Evolutionary conservation across 73 alveolate species (phyloP).

Genomic region (Paramecium octaurelia): DNA sequence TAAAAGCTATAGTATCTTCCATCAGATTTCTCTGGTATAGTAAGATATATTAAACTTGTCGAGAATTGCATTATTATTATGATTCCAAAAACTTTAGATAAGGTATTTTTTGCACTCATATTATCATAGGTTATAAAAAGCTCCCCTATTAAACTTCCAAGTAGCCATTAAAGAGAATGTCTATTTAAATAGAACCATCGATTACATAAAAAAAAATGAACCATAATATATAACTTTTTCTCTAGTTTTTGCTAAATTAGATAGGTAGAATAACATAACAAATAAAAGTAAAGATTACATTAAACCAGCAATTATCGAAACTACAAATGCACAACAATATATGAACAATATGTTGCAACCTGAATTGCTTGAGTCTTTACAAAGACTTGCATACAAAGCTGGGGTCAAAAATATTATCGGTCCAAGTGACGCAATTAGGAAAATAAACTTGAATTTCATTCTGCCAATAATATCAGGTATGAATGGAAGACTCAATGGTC

Average conservation of each 20-base stretch:
- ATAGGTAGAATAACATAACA: neutral
- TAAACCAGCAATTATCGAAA: neutral
- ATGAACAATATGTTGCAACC: neutral
- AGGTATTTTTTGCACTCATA: neutral
- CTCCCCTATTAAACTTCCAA: neutral
- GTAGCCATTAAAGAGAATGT: neutral
- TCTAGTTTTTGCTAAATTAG: neutral
- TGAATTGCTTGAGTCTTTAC: neutral
- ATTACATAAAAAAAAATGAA: slow-evolving; percentile 10
- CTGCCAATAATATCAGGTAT: slow-evolving; percentile 1
- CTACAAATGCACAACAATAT: neutral
- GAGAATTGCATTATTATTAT: neutral
- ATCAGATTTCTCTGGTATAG: neutral
- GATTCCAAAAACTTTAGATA: neutral
- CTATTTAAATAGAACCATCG: neutral
- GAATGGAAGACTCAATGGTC: neutral
- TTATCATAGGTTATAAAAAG: neutral
- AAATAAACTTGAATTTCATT: slow-evolving; percentile 26
- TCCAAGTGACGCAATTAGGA: slow-evolving; percentile 26
- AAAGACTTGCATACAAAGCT: neutral
- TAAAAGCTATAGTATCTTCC: neutral
- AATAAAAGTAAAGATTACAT: slow-evolving; percentile 1
- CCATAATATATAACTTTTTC: slow-evolving; percentile 14
- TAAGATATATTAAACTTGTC: neutral
- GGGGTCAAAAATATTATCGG: neutral